A percentile compares a stretch with the other conserved stretches of the same genome.
Conservation (phyloP, 2,329 filamentous ascomycete species). For the Colletotrichum lindemuthianum region DNA sequence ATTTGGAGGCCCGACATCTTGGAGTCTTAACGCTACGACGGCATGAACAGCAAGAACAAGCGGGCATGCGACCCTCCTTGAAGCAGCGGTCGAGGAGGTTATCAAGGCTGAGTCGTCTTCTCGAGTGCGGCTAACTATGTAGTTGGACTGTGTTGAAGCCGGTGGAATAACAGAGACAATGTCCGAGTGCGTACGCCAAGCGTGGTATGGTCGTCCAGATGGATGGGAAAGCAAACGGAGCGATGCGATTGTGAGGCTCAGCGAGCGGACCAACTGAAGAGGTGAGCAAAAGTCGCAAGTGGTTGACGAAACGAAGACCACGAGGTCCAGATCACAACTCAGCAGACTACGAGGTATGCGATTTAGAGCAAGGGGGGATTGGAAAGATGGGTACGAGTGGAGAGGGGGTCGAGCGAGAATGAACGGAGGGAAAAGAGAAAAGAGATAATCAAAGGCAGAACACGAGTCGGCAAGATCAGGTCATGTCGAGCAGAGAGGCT, state of each 20-base stretch:
- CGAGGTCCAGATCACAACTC: conserved; percentile 28
- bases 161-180: conserved; percentile 4
- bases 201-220: conserved; percentile 19
- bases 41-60: not conserved
- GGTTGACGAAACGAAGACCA: not conserved
- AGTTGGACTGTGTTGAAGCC: not conserved
- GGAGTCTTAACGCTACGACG: not conserved
- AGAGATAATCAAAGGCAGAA: conserved; percentile 24
- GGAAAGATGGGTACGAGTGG: conserved; percentile 25
- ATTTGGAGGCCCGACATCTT: conserved; percentile 18
- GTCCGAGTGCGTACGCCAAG: conserved; percentile 15
- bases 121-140: conserved; percentile 5
- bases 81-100: conserved; percentile 7
- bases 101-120: conserved; percentile 10
- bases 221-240: conserved; percentile 20
- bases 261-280: not conserved
- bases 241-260: conserved; percentile 5
- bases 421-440: conserved; percentile 29
- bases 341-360: conserved; percentile 7
- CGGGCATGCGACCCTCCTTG: not conserved
- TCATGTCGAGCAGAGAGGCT: not conserved
- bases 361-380: conserved; percentile 20
- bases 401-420: conserved; percentile 8
- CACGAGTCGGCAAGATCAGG: not conserved
- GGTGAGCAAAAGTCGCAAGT: not conserved